Evolutionary conservation across 495 filamentous ascomycete genomes (phyloP).

Genomic region (Penicillium antarcticum): DNA sequence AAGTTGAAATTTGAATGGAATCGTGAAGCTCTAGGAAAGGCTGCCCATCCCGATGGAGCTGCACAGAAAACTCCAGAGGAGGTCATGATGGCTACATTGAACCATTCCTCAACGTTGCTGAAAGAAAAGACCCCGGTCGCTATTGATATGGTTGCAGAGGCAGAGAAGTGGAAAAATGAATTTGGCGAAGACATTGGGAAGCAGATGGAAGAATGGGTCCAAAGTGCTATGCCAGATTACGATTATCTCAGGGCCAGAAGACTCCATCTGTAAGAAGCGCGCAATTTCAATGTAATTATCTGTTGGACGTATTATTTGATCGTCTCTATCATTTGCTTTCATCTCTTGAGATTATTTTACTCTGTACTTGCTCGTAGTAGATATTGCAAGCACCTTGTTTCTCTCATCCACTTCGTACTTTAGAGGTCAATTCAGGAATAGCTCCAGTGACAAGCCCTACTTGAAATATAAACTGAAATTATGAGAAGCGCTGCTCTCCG

Average conservation of each 20-base stretch:
- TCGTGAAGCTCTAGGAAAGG: background rate
- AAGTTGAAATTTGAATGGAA: conserved; percentile 39
- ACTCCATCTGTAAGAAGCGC: background rate
- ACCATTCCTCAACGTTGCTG: conserved; percentile 31
- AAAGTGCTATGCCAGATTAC: conserved; percentile 45
- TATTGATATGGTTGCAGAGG: conserved; percentile 38
- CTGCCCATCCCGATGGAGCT: background rate
- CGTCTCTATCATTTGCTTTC: too few relatives aligned
- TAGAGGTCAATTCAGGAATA: too few relatives aligned
- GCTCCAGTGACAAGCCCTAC: too few relatives aligned
- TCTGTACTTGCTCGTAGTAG: too few relatives aligned
- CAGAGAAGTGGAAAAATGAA: conserved; percentile 42
- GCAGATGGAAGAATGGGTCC: conserved; percentile 33
- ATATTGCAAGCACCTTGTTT: too few relatives aligned
- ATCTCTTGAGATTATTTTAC: too few relatives aligned
- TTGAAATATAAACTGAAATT: too few relatives aligned
- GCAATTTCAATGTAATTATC: too few relatives aligned
- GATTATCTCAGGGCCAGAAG: conserved; percentile 39
- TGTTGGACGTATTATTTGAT: too few relatives aligned
- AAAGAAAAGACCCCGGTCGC: conserved; percentile 31
- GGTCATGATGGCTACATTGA: conserved; percentile 31
- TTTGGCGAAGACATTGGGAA: conserved; percentile 38
- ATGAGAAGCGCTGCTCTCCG: too few relatives aligned
- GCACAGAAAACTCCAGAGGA: background rate
- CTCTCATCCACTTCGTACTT: too few relatives aligned